These are phyloP conservation scores for Daldinia vernicosa DNA, from an alignment of 495 filamentous ascomycete genomes.

Conservation along the genomic window DNA sequence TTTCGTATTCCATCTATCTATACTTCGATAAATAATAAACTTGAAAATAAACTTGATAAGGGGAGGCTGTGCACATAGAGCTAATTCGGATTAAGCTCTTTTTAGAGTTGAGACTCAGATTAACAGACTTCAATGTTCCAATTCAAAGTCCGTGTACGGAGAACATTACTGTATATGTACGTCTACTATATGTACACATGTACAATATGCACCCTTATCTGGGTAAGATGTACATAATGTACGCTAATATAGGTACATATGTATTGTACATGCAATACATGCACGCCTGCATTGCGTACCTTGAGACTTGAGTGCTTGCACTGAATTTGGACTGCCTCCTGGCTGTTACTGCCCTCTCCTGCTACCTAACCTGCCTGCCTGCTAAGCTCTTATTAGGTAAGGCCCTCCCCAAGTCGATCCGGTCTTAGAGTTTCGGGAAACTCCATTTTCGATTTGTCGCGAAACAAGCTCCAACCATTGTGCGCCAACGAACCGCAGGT, in stretches of 20 bases:
- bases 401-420: conserved; percentile 12
- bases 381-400: conserved; percentile 20
- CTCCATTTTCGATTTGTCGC: conserved; percentile 42
- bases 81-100: conserved; percentile 19
- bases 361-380: too few species aligned
- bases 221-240: not conserved
- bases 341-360: not conserved
- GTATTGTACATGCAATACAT: conserved; percentile 9
- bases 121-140: not conserved
- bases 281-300: conserved; percentile 1
- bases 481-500: conserved; percentile 29
- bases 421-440: conserved; percentile 43
- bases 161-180: not conserved
- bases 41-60: not conserved
- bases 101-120: conserved; percentile 1
- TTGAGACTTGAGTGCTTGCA: not conserved
- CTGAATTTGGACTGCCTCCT: not conserved
- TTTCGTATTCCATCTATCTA: not conserved
- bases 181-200: not conserved
- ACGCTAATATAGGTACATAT: conserved; percentile 8
- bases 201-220: not conserved
- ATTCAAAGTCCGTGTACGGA: conserved; percentile 1
- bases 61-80: conserved; percentile 18
- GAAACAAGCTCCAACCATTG: conserved; percentile 37
- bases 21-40: not conserved